Percentiles rank a stretch among this genome's conserved stretches.
Evolutionary conservation across 2,329 filamentous ascomycete genomes (phyloP).

Genomic region (Magnaporthales sp.): DNA sequence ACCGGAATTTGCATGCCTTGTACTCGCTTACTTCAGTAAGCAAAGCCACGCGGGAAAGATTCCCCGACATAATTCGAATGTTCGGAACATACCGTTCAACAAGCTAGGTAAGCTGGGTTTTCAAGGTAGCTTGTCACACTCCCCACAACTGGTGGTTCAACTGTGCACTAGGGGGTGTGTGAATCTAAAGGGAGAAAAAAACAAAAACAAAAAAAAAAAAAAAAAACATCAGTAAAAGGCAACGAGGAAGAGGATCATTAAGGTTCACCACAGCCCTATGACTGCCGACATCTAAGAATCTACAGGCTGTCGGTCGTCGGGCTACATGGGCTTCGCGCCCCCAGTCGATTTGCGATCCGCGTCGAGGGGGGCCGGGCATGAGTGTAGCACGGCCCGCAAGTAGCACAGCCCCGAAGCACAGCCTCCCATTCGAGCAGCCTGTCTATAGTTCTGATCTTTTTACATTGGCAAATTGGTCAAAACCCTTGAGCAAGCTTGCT

Average conservation of each 20-base stretch:
- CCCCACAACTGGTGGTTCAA: not conserved
- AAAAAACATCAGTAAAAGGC: not conserved
- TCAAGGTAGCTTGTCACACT: not conserved
- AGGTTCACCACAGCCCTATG: constrained; percentile 1
- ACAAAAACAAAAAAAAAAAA: too few species aligned
- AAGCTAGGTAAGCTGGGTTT: not conserved
- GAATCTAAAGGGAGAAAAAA: not conserved
- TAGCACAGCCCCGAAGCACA: not conserved
- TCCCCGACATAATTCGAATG: not conserved
- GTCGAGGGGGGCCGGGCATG: not conserved
- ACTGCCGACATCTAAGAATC: not conserved
- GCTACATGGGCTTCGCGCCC: not conserved
- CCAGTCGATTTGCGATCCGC: not conserved
- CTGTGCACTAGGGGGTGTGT: not conserved
- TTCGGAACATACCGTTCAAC: not conserved
- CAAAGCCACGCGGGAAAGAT: not conserved
- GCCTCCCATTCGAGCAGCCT: not conserved
- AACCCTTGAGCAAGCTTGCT: not conserved
- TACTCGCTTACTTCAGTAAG: not conserved
- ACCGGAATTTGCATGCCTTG: too few species aligned
- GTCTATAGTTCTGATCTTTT: not conserved
- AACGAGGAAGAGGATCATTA: not conserved
- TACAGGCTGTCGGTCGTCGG: not conserved
- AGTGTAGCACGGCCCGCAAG: not conserved
- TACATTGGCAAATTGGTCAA: not conserved